Base-by-base conservation (phyloP, 2,329 filamentous ascomycete species). In the Neopestalotiopsis sp. region DNA sequence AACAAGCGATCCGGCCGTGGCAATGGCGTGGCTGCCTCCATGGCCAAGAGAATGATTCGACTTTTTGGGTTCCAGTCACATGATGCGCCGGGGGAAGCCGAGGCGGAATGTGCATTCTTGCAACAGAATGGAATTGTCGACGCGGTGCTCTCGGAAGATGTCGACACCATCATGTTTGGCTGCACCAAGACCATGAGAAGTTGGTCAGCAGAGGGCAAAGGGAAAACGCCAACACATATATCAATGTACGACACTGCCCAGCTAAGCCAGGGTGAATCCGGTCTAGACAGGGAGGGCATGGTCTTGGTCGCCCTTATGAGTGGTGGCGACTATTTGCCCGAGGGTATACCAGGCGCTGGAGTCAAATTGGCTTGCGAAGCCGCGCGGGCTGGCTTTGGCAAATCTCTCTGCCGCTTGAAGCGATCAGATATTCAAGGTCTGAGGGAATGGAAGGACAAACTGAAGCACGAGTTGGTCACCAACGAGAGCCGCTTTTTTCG, bases 81-180 rank as follows among this genome's bases (percentile, higher is more conserved):
- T 78, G 90, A 94, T 75, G 96, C 96, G 5, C 96, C 95, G 0
- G 96, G 96, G 10, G 96, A 99, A 78, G 96, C 95, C 3, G 96
- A 99, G 78, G 96, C 96, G 1, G 96, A 99, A 81, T 99, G 96
- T 73, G 96, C 96, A 0, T 82, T 96, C 17, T 81, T 99, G 3
- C 95, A 99, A 76, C 86, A 87, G 69, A 87, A 91, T 60, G 94
- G 94, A 0, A 84, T 97, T 9, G 95, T 97, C 1, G 96, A 99
- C 79, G 95, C 94, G 0, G 96, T 98, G 1, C 85, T 99, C 74
- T 98, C 94, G 78, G 95, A 99, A 78, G 96, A 99, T 83, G 94
- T 98, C 58, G 96, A 99, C 78, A 96, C 95, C 1, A 88, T 98
- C 75, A 98, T 98, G 95, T 98, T 98, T 81, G 96, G 96, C 1